Conservation (phyloP, 1,284 basidiomycete genomes). For the Xanthoconium separans region DNA sequence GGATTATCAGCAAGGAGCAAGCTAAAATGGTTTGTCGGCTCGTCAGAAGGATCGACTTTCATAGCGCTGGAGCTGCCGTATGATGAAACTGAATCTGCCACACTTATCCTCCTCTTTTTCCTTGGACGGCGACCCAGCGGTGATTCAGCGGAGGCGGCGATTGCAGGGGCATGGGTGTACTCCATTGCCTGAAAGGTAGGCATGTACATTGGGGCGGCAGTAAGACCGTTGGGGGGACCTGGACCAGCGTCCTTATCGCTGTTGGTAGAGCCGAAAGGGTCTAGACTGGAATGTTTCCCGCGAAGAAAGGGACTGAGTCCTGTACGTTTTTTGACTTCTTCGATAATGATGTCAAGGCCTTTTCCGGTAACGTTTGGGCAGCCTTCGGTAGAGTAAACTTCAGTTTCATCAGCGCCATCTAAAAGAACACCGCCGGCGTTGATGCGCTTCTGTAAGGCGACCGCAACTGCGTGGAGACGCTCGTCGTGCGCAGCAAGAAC, state of each 20-base stretch:
- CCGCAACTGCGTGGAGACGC: slow-evolving; percentile 40
- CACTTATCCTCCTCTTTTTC: slow-evolving; percentile 38
- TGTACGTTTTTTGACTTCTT: slow-evolving; percentile 48
- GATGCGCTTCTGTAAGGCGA: slow-evolving; percentile 42
- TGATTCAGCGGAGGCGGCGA: slow-evolving; percentile 31
- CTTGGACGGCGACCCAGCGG: slow-evolving; percentile 27
- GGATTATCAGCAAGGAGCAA: slow-evolving; percentile 29
- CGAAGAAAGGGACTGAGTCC: slow-evolving; percentile 48
- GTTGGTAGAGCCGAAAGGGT: slow-evolving; percentile 45
- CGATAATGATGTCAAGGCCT: slow-evolving; percentile 47
- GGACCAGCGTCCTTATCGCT: slow-evolving; percentile 36
- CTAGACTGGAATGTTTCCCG: slow-evolving; percentile 50
- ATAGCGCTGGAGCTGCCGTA: slow-evolving; percentile 31
- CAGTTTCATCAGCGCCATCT: slow-evolving; percentile 23
- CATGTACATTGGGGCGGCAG: slow-evolving; percentile 39
- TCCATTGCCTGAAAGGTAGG: slow-evolving; percentile 49
- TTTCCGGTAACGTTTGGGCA: slow-evolving; percentile 43
- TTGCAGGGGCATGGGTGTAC: slow-evolving; percentile 38
- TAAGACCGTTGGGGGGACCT: slow-evolving; percentile 27
- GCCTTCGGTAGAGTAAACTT: slow-evolving; percentile 26
- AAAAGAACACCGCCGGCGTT: slow-evolving; percentile 35
- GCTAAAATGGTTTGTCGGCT: slow-evolving; percentile 16
- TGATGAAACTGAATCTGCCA: slow-evolving; percentile 35
- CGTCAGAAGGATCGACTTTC: slow-evolving; percentile 27
- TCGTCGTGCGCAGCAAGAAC: slow-evolving; percentile 42